Evolutionary conservation across 345 rosid species (phyloP), one percentile per base, ranked within the genome.

Genomic region (Ceriops tagal): DNA sequence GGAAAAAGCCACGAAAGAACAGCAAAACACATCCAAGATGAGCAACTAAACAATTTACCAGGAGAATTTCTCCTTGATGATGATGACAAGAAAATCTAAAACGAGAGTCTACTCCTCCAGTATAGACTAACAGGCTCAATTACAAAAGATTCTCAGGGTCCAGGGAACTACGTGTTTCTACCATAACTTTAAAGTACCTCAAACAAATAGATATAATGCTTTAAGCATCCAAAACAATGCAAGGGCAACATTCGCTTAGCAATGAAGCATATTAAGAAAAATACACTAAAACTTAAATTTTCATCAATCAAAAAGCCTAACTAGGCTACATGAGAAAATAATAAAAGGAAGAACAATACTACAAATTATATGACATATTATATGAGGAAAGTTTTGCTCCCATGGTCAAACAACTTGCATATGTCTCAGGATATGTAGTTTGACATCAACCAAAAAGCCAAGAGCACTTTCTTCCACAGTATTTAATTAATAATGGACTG

Each of bases 401-500:
- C 73, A 75, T 69, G 76, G 78, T 10, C 59, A 78, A 74, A 80
- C 80, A 62, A 70, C 76, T 46, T 77, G 77, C 83, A 74, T 72
- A 80, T 71, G 56, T 58, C 70, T 58, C 66, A 73, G 69, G 61
- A 74, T 67, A 46, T 52, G 49, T 68, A 71, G 68, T 58, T 71
- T 66, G 66, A 67, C 59, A 76, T 71, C 75, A 74, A 73, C 26
- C 68, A 64, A 70, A 74, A 72, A 31, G 65, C 64, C 60, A 61
- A 62, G 64, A 24, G 49, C 69, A 47, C 22, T 58, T 58, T 26
- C 56, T 34, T 32, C 32, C 24, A 39, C 59, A 58, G 46, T 57
- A 67, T 65, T 66, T 78, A 78, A 65, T 73, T 65, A 60, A 93
- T 66, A 73, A 95, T 92, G 47, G 95, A 66, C 85, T 84, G 88